Conservation (phyloP, 805 yeast genomes). For the Candida lessepsii region DNA sequence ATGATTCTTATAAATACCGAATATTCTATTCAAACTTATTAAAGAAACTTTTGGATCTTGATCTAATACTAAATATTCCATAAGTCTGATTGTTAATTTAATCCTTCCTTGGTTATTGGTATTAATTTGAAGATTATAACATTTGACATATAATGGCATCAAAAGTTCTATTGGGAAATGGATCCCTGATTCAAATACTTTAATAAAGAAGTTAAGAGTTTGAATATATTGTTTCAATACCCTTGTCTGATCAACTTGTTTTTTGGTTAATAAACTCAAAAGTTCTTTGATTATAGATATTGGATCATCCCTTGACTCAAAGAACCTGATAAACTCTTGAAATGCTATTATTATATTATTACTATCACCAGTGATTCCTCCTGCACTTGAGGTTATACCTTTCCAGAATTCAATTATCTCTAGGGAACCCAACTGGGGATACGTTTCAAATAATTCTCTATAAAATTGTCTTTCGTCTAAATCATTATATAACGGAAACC, state of each 20-base stretch:
- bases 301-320: not conserved
- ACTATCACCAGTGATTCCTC: constrained; percentile 53
- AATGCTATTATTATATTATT: constrained; percentile 44
- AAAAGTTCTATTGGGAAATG: constrained; percentile 30
- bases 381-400: constrained; percentile 55
- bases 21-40: constrained; percentile 8
- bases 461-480: constrained; percentile 8
- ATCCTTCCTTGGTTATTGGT: constrained; percentile 41
- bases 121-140: constrained; percentile 57
- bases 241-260: constrained; percentile 10
- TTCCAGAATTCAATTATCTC: constrained; percentile 45
- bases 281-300: constrained; percentile 16
- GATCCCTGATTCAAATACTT: constrained; percentile 39
- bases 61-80: constrained; percentile 36
- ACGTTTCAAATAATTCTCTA: constrained; percentile 5
- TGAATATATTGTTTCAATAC: constrained; percentile 22
- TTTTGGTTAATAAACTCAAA: constrained; percentile 19
- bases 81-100: constrained; percentile 39
- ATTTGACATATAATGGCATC: constrained; percentile 42
- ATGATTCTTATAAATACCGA: constrained; percentile 6
- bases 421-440: not conserved
- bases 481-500: constrained; percentile 11
- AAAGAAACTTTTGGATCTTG: constrained; percentile 5
- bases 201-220: constrained; percentile 31
- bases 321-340: constrained; percentile 25